Conservation (phyloP, 2,329 filamentous ascomycete species). For the Aspergillus persii region DNA sequence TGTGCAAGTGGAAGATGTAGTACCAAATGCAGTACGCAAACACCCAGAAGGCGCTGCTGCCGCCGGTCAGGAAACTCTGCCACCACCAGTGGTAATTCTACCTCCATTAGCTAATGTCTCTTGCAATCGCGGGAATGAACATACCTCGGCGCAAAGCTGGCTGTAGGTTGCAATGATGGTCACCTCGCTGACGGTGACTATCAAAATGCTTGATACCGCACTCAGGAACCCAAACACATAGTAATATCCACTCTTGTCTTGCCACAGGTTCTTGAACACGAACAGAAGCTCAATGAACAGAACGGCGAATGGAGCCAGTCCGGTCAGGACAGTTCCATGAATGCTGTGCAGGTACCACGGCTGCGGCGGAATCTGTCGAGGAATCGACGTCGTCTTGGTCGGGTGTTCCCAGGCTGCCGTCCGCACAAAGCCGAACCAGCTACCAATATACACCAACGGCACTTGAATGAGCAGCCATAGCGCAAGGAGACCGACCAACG, state of each 20-base stretch:
- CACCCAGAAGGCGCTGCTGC: slow-evolving; percentile 74
- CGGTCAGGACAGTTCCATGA: slow-evolving; percentile 67
- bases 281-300: slow-evolving; percentile 86
- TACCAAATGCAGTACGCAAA: slow-evolving; percentile 83
- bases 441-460: slow-evolving; percentile 77
- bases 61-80: slow-evolving; percentile 79
- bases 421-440: slow-evolving; percentile 71
- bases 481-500: slow-evolving; percentile 67
- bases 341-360: slow-evolving; percentile 70
- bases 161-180: slow-evolving; percentile 81
- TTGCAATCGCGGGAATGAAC: slow-evolving; percentile 7
- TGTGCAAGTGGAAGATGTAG: slow-evolving; percentile 75
- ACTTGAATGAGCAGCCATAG: slow-evolving; percentile 86
- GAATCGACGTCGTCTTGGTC: slow-evolving; percentile 69
- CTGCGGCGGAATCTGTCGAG: slow-evolving; percentile 71
- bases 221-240: slow-evolving; percentile 86
- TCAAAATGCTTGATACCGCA: slow-evolving; percentile 68
- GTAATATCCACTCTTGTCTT: slow-evolving; percentile 88
- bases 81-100: slow-evolving; percentile 89
- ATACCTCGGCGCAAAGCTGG: slow-evolving; percentile 72
- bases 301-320: slow-evolving; percentile 79
- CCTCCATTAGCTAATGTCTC: slow-evolving; percentile 6
- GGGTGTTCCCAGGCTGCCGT: slow-evolving; percentile 74
- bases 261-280: slow-evolving; percentile 83
- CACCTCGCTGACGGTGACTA: slow-evolving; percentile 77